Evolutionary conservation across 148 eudicot genomes (phyloP).

Genomic region (Vaccinium corymbosum): DNA sequence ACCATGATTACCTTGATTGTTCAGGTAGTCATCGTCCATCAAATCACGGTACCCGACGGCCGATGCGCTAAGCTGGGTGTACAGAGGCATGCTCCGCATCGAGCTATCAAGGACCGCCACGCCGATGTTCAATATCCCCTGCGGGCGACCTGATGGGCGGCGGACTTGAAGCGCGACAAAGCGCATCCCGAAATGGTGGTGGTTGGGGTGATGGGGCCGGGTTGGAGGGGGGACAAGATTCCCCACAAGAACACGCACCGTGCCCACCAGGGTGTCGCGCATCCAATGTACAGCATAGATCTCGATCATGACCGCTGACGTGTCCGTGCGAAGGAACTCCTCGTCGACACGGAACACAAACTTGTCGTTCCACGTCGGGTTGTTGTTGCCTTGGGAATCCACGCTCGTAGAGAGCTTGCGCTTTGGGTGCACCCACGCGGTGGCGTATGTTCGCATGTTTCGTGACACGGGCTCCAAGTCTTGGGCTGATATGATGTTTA

Average conservation of each 20-base stretch:
- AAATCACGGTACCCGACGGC: slow-evolving; percentile 61
- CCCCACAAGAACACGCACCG: slow-evolving; percentile 55
- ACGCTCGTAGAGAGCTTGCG: slow-evolving; percentile 54
- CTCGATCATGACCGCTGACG: slow-evolving; percentile 57
- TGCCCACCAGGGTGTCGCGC: slow-evolving; percentile 48
- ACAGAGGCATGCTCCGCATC: slow-evolving; percentile 69
- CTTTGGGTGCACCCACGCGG: slow-evolving; percentile 58
- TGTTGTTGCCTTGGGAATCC: slow-evolving; percentile 39
- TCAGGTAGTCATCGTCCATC: slow-evolving; percentile 37
- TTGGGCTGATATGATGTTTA: slow-evolving; percentile 66
- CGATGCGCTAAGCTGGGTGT: slow-evolving; percentile 39
- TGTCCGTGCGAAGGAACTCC: slow-evolving; percentile 44
- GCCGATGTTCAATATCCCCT: slow-evolving; percentile 66
- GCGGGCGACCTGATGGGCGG: slow-evolving; percentile 67
- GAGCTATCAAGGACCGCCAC: slow-evolving; percentile 58
- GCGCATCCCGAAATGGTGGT: slow-evolving; percentile 46
- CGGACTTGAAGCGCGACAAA: slow-evolving; percentile 75
- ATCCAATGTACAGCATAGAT: slow-evolving; percentile 49
- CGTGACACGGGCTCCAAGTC: slow-evolving; percentile 47
- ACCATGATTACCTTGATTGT: slow-evolving; percentile 9
- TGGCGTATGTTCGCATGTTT: slow-evolving; percentile 54
- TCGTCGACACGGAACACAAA: slow-evolving; percentile 67
- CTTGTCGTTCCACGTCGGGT: slow-evolving; percentile 78
- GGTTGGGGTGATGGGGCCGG: slow-evolving; percentile 17
- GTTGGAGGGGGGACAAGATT: slow-evolving; percentile 37